These are phyloP conservation scores for Aquilaria agallochum DNA, from an alignment of 441 rosid genomes.

Conservation along the genomic window DNA sequence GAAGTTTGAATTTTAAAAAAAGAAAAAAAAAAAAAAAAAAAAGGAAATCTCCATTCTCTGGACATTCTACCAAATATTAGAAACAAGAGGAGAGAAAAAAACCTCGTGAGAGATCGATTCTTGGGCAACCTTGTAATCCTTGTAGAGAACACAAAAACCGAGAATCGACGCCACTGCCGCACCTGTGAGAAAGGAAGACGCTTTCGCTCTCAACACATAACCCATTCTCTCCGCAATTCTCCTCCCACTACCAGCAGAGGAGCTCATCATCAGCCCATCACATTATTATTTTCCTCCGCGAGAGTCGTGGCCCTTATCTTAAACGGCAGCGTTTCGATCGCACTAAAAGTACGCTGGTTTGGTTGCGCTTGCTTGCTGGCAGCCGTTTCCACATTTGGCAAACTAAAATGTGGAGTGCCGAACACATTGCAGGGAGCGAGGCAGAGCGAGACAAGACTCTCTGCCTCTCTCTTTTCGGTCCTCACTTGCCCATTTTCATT, in stretches of 20 bases:
- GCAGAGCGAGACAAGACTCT: constrained; percentile 4
- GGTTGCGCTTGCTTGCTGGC: neutral
- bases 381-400: too few relatives aligned
- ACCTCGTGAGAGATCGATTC: constrained; percentile 79
- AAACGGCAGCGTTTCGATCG: neutral
- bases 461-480: neutral
- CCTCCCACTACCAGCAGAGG: too few relatives aligned
- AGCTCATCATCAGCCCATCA: neutral
- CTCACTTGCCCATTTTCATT: neutral
- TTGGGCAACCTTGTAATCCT: constrained; percentile 81
- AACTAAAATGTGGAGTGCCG: too few relatives aligned
- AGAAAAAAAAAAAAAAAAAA: too few relatives aligned
- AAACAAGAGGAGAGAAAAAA: neutral
- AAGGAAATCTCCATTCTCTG: too few relatives aligned
- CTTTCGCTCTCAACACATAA: constrained; percentile 74
- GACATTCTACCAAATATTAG: too few relatives aligned
- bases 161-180: constrained; percentile 76
- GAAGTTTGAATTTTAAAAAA: too few relatives aligned
- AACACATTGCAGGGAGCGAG: neutral
- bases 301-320: neutral
- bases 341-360: constrained; percentile 1
- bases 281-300: neutral
- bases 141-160: constrained; percentile 69
- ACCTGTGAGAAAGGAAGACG: constrained; percentile 89
- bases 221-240: constrained; percentile 44